These are phyloP conservation scores for Parietaria judaica DNA, from an alignment of 306 rosid genomes.

Conservation along the genomic window DNA sequence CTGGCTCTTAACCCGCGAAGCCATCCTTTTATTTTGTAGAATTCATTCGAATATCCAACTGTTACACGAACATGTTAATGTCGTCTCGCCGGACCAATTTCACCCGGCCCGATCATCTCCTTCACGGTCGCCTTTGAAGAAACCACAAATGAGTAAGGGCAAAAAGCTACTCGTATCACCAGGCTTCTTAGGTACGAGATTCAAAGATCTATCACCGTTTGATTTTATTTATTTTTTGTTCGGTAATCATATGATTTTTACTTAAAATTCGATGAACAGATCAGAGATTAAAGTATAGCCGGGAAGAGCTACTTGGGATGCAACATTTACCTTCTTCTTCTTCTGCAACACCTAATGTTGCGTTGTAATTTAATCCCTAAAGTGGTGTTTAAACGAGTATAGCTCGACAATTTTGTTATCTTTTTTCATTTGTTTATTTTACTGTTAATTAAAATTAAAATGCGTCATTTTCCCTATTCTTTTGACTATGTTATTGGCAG, in stretches of 20 bases:
- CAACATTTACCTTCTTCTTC: constrained; percentile 24
- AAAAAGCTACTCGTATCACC: constrained; percentile 27
- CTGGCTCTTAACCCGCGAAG: constrained; percentile 69
- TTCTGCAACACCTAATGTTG: constrained; percentile 4
- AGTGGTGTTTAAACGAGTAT: background rate
- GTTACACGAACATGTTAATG: constrained; percentile 46
- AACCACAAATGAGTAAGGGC: constrained; percentile 24
- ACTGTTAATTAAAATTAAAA: too few relatives aligned
- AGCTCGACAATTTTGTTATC: too few relatives aligned
- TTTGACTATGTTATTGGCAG: too few relatives aligned
- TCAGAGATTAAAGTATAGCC: constrained; percentile 77
- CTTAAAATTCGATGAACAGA: constrained; percentile 33
- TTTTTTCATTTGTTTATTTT: too few relatives aligned
- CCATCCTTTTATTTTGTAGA: constrained; percentile 44
- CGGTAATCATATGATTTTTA: background rate
- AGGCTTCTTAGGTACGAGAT: constrained; percentile 46
- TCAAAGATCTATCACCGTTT: background rate
- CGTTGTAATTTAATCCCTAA: background rate
- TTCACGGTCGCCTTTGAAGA: constrained; percentile 33
- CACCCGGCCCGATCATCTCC: constrained; percentile 29
- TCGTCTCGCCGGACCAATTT: constrained; percentile 25
- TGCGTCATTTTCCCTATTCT: too few relatives aligned
- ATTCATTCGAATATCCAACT: constrained; percentile 60
- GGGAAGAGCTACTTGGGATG: constrained; percentile 68
- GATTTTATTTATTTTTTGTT: too few relatives aligned